Evolutionary conservation across 1,284 basidiomycete species (phyloP), one percentile per base, ranked within the genome.

Genomic region (Malassezia vespertilionis): DNA sequence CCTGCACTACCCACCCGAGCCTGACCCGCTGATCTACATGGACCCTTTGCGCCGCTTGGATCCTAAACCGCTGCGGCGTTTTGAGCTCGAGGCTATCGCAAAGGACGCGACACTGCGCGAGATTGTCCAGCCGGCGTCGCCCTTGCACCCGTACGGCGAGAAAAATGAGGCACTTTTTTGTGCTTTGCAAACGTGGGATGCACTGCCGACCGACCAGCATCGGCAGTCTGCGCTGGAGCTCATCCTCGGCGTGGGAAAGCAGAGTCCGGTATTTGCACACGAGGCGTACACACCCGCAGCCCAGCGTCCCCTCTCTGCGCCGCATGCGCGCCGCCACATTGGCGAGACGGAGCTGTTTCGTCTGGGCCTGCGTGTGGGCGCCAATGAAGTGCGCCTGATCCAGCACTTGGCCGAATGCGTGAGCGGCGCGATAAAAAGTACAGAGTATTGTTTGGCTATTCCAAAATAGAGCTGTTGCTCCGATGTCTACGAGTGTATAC

Each of bases 301-400:
- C 20, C 17, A 28, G 51, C 22, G 51, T 43, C 28, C 48, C 46
- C 34, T 22, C 27, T 0, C 44, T 36, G 2, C 26, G 15, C 27
- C 40, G 24, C 20, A 15, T 15, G 44, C 38, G 37, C 32, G 24
- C 9, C 44, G 58, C 2, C 52, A 58, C 20, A 60, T 69, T 15
- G 56, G 56, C 21, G 67, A 70, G 48, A 56, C 58, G 8, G 66
- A 70, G 50, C 53, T 70, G 33, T 65, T 70, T 44, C 48, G 64
- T 6, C 54, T 61, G 41, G 67, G 67, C 0, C 53, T 70, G 41
- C 51, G 66, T 4, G 54, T 69, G 5, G 64, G 61, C 4, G 57
- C 60, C 0, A 52, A 50, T 9, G 64, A 70, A 40, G 61, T 65
- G 30, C 33, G 49, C 22, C 45, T 52, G 28, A 55, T 70, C 27